These are phyloP conservation scores for Agaricus subrufescens DNA, from an alignment of 768 basidiomycete species.

Conservation along the genomic window DNA sequence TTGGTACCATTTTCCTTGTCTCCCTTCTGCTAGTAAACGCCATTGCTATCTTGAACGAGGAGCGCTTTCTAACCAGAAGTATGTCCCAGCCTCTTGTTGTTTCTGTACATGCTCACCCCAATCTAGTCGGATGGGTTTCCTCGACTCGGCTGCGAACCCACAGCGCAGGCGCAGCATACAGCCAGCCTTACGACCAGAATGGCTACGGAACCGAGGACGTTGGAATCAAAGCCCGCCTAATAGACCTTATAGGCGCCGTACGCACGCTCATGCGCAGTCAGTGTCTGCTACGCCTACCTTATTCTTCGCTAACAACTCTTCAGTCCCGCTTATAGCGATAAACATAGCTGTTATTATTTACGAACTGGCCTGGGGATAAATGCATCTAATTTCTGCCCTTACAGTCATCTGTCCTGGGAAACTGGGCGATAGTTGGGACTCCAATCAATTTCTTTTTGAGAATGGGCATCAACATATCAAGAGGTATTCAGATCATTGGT, in stretches of 20 bases:
- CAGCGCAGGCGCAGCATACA: conserved; percentile 49
- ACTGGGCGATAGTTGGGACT: background rate
- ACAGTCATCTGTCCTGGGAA: background rate
- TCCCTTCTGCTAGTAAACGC: conserved; percentile 88
- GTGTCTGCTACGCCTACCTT: conserved; percentile 27
- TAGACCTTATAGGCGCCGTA: conserved; percentile 93
- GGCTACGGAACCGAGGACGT: conserved; percentile 57
- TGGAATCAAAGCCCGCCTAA: conserved; percentile 77
- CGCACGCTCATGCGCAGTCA: conserved; percentile 96
- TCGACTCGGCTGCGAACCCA: conserved; percentile 57
- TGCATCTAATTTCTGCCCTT: background rate
- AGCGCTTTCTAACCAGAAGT: conserved; percentile 93
- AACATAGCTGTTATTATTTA: conserved; percentile 88
- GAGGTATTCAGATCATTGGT: too few relatives aligned
- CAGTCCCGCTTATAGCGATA: conserved; percentile 88
- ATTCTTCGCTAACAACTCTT: conserved; percentile 7
- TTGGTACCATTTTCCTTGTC: conserved; percentile 81
- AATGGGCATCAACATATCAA: too few relatives aligned
- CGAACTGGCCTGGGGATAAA: conserved; percentile 66
- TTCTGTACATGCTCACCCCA: background rate
- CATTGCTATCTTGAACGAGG: conserved; percentile 92
- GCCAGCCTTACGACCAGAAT: conserved; percentile 65
- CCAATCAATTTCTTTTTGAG: background rate
- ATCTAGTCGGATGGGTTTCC: conserved; percentile 81
- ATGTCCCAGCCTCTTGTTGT: conserved; percentile 25